Evolutionary conservation across 2,329 filamentous ascomycete genomes (phyloP).

Genomic region (Lecanosticta acicola): DNA sequence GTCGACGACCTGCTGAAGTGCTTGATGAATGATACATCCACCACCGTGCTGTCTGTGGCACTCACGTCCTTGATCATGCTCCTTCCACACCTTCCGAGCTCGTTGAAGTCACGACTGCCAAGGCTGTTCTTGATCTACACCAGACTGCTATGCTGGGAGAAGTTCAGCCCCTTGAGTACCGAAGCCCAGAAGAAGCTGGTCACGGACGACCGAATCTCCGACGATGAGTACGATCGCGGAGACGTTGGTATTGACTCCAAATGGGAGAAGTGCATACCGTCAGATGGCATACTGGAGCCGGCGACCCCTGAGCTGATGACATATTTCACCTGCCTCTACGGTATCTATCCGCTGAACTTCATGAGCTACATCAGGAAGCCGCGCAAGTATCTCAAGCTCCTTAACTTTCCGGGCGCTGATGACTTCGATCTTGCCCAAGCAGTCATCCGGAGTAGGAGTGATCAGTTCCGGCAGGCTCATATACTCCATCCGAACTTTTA

Average conservation of each 20-base stretch:
- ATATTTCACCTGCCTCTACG: conserved; percentile 79
- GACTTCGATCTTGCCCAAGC: conserved; percentile 73
- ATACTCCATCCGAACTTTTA: conserved; percentile 81
- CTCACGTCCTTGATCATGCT: conserved; percentile 75
- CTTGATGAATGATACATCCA: conserved; percentile 71
- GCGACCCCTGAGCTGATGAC: conserved; percentile 62
- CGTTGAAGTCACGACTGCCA: conserved; percentile 62
- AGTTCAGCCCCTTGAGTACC: conserved; percentile 37
- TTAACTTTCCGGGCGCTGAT: conserved; percentile 63
- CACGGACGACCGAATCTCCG: conserved; percentile 31
- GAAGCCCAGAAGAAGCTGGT: conserved; percentile 32
- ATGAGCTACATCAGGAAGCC: conserved; percentile 82
- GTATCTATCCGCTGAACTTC: conserved; percentile 78
- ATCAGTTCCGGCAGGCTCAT: conserved; percentile 67
- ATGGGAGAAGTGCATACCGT: conserved; percentile 62
- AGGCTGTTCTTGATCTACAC: conserved; percentile 77
- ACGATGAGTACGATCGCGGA: conserved; percentile 37
- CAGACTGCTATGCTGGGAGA: conserved; percentile 73
- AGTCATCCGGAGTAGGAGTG: conserved; percentile 69
- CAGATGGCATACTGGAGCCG: conserved; percentile 57
- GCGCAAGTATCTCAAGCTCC: conserved; percentile 68
- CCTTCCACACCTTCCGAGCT: conserved; percentile 71
- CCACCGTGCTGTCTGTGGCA: conserved; percentile 68
- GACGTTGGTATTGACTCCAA: conserved; percentile 34
- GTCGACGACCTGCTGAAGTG: conserved; percentile 68